Percentiles rank a stretch among this genome's conserved stretches.
These are phyloP conservation scores for Penicillium paradoxum DNA, from an alignment of 495 filamentous ascomycete genomes.

Conservation along the genomic window DNA sequence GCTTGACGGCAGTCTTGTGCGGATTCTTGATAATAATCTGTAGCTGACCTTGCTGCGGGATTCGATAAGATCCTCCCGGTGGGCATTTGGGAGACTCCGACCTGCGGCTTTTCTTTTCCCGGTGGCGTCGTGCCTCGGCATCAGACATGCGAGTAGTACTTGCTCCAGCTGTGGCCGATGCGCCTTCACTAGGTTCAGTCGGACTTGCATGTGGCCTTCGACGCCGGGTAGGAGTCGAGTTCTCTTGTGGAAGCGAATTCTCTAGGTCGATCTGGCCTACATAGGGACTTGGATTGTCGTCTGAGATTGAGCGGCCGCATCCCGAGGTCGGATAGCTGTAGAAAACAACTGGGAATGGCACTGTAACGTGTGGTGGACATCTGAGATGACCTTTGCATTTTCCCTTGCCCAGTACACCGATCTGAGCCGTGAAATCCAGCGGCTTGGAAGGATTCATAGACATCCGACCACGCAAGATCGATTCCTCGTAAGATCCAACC, in stretches of 20 bases:
- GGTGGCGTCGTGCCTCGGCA: constrained; percentile 27
- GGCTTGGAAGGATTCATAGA: constrained; percentile 94
- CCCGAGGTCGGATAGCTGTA: constrained; percentile 78
- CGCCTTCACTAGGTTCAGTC: constrained; percentile 23
- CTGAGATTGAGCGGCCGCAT: constrained; percentile 52
- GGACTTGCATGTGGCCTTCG: constrained; percentile 47
- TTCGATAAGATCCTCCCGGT: constrained; percentile 84
- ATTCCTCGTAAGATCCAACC: constrained; percentile 98
- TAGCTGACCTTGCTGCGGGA: constrained; percentile 90
- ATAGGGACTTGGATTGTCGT: constrained; percentile 91
- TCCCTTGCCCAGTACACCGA: constrained; percentile 85
- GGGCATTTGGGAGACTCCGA: constrained; percentile 69
- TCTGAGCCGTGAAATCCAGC: constrained; percentile 89
- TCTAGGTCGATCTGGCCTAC: constrained; percentile 93
- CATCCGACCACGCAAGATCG: constrained; percentile 91
- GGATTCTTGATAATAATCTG: constrained; percentile 98
- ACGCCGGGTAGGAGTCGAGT: constrained; percentile 37
- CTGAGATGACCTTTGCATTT: constrained; percentile 82
- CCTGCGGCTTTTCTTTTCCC: constrained; percentile 53
- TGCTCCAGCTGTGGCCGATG: constrained; percentile 6
- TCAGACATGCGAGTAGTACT: constrained; percentile 10
- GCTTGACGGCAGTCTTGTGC: constrained; percentile 92
- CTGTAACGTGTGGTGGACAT: constrained; percentile 85
- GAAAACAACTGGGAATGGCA: constrained; percentile 95
- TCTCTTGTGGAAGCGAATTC: constrained; percentile 55